Percentiles rank a stretch among this genome's conserved stretches.
Conservation (phyloP, 768 basidiomycete species). For the Pleurotus pulmonarius region DNA sequence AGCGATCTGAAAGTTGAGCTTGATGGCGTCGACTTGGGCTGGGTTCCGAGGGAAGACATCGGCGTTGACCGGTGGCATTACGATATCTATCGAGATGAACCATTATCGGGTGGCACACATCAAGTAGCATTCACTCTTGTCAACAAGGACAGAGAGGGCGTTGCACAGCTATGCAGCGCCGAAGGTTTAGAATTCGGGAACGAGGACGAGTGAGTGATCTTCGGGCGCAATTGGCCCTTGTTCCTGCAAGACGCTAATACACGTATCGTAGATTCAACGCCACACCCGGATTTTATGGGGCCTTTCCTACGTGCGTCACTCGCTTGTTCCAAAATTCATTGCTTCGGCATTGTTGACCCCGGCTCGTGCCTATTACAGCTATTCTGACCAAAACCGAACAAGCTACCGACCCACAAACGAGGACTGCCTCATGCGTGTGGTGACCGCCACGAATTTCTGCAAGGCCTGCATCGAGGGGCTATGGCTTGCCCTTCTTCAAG, state of each 20-base stretch:
- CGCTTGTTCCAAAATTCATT: neutral
- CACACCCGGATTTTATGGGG: constrained; percentile 53
- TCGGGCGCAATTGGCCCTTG: too few species aligned
- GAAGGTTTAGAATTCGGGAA: constrained; percentile 73
- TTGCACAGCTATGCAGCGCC: constrained; percentile 72
- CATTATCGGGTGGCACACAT: constrained; percentile 50
- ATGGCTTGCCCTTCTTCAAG: constrained; percentile 61
- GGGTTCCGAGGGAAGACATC: constrained; percentile 53
- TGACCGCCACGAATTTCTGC: constrained; percentile 71
- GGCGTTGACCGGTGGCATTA: constrained; percentile 78
- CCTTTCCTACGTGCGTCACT: constrained; percentile 67
- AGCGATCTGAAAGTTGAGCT: constrained; percentile 54
- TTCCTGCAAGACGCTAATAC: too few species aligned
- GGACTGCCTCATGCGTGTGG: constrained; percentile 77
- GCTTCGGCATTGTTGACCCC: neutral
- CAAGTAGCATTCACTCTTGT: constrained; percentile 54
- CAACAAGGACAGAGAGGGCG: constrained; percentile 42
- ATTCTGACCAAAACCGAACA: constrained; percentile 58
- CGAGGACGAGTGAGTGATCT: constrained; percentile 47
- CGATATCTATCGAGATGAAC: constrained; percentile 41
- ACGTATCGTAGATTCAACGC: constrained; percentile 49
- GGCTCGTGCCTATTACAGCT: constrained; percentile 34
- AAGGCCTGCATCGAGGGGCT: constrained; percentile 70
- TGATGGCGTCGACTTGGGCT: constrained; percentile 57
- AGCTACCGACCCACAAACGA: constrained; percentile 81